These are phyloP conservation scores for Fusarium annulatum DNA, from an alignment of 2,329 filamentous ascomycete species.

Conservation along the genomic window DNA sequence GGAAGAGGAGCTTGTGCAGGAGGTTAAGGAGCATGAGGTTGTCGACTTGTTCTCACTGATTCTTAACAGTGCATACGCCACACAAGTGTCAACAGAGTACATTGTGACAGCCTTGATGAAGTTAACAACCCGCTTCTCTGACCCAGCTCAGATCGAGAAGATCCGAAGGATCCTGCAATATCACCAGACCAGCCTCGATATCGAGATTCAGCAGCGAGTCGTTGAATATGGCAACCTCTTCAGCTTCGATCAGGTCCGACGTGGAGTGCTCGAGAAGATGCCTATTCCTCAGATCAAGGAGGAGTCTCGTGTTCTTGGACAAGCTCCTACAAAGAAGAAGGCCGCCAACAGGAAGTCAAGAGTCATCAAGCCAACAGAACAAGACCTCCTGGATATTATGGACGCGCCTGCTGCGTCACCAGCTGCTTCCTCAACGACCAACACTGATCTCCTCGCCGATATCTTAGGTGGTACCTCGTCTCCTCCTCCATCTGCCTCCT, in stretches of 20 bases:
- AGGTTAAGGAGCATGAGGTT: slow-evolving; percentile 88
- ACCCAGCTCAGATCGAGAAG: slow-evolving; percentile 86
- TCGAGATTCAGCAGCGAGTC: slow-evolving; percentile 95
- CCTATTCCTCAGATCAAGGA: slow-evolving; percentile 96
- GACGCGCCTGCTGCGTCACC: slow-evolving; percentile 71
- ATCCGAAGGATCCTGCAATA: slow-evolving; percentile 80
- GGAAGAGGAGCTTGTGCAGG: slow-evolving; percentile 85
- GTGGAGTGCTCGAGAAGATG: slow-evolving; percentile 96
- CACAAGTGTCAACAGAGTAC: slow-evolving; percentile 92
- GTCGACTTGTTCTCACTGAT: slow-evolving; percentile 94
- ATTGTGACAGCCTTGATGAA: slow-evolving; percentile 97
- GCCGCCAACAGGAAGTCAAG: slow-evolving; percentile 81
- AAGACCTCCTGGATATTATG: slow-evolving; percentile 95
- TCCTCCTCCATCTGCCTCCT: slow-evolving; percentile 51
- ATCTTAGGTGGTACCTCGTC: slow-evolving; percentile 82
- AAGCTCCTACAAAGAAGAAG: slow-evolving; percentile 76
- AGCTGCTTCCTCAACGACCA: slow-evolving; percentile 68
- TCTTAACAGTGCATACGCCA: slow-evolving; percentile 93
- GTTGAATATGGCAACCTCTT: slow-evolving; percentile 98
- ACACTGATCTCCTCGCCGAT: slow-evolving; percentile 88
- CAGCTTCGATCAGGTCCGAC: slow-evolving; percentile 84
- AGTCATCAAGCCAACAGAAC: slow-evolving; percentile 84
- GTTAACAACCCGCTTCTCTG: slow-evolving; percentile 86
- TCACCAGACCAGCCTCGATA: slow-evolving; percentile 87
- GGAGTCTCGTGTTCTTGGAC: slow-evolving; percentile 89